Evolutionary conservation across 1,139 yeast species (phyloP), one percentile per base, ranked within the genome.

Genomic region (Blastobotrys illinoisensis): DNA sequence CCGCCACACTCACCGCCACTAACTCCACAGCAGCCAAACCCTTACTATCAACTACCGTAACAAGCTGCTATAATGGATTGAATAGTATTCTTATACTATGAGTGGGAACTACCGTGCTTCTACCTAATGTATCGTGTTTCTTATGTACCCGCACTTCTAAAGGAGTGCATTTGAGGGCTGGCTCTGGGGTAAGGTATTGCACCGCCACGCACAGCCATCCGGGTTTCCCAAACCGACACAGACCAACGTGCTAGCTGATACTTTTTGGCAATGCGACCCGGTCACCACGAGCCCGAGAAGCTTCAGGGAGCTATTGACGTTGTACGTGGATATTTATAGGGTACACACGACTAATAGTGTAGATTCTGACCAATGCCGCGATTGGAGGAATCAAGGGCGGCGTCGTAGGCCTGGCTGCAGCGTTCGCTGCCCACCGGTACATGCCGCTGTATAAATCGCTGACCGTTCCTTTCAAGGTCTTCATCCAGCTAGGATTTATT

Each of bases 241-340:
- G n/a, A n/a, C n/a, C n/a, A n/a, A n/a, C n/a, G n/a, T n/a, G n/a
- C n/a, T n/a, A n/a, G 4, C 23, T 21, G 23, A 26, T 26, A 11
- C 32, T 26, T 26, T 3, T 26, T 26, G 23, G 23, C 23, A 21
- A 32, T 66, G 66, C 58, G 62, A 43, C 71, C 71, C 3, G 64
- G 67, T 13, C 71, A 67, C 50, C 69, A 67, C 48, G 64, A 66
- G 44, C 69, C 69, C 2, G 60, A 59, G 14, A 63, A 61, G 53
- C 58, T 67, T 24, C 60, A 65, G 26, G 70, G 68, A 6, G 71
- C 71, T 20, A 55, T 61, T 9, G 59, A 65, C 44, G 65, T 60
- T 32, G 69, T 67, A 60, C 14, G 69, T 58, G 24, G 14, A 24
- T 5, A 5, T 21, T 46, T 13, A 36, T 26, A 14, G 3, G 40